Evolutionary conservation across 148 eudicot genomes (phyloP).

Genomic region (Camellia granthamiana): DNA sequence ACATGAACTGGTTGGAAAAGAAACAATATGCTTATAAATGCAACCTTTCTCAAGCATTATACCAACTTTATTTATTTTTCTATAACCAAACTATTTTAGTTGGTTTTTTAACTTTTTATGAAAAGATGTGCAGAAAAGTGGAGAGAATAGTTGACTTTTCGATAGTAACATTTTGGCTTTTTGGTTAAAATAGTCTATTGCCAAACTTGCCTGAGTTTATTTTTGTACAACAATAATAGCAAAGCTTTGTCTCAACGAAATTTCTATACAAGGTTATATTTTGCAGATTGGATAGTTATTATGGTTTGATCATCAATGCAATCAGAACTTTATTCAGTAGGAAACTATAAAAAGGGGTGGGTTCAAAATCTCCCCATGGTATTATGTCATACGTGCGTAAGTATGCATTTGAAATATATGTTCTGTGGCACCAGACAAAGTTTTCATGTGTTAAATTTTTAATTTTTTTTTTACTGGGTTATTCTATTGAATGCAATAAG

Average conservation of each 20-base stretch:
- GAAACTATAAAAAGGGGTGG: not conserved
- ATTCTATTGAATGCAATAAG: conserved; percentile 1
- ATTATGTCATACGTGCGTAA: not conserved
- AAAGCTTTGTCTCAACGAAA: not conserved
- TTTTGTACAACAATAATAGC: not conserved
- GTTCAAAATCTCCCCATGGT: not conserved
- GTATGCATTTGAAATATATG: not conserved
- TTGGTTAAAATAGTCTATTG: too few relatives aligned
- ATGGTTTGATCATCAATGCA: not conserved
- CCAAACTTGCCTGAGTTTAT: not conserved
- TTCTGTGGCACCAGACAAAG: not conserved
- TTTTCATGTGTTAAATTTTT: not conserved
- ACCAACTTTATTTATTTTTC: not conserved
- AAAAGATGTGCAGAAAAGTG: too few relatives aligned
- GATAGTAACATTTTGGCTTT: too few relatives aligned
- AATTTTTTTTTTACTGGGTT: not conserved
- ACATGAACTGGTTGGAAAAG: not conserved
- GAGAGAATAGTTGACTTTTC: too few relatives aligned
- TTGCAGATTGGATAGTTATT: not conserved
- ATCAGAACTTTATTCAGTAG: not conserved
- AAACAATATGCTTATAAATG: conserved; percentile 1
- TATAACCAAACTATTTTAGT: not conserved
- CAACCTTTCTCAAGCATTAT: not conserved
- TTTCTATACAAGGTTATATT: not conserved
- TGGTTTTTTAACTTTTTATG: too few relatives aligned